Base-by-base conservation (phyloP, 257 asterid genomes). In the Nicotiana otophora region DNA sequence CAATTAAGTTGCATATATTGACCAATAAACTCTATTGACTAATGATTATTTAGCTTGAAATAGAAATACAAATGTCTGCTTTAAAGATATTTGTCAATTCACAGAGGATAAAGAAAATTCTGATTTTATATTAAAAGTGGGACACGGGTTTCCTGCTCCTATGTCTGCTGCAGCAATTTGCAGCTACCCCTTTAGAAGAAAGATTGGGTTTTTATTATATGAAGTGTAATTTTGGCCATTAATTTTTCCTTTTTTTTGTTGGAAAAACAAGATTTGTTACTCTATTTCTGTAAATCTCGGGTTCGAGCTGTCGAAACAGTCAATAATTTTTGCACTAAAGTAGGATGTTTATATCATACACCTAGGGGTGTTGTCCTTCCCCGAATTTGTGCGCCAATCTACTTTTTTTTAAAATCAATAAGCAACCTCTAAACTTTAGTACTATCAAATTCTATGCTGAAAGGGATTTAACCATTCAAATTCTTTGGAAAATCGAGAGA, bases 1-100 rank as follows among this genome's bases (percentile, higher is more conserved):
- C 78, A 26, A 48, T 48, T 26, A 42, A 78, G 87, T 82, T 87
- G 89, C 86, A 86, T 84, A 82, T 72, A 82, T 86, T 89, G 92
- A 88, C 92, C 61, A 63, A 51, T 66, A 80, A 78, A 51, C 30
- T 23, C 31, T 81, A 15, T 76, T 84, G 81, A 85, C 81, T 36
- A 55, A 79, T 78, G 82, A 82, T 78, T 62, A 48, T 11, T 70
- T 20, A 68, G 78, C 60, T 70, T 70, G 6, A 74, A 48, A 74
- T 26, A 0, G 80, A 11, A 48, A 15, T 14, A 6, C 10, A 74
- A 72, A 74, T 48, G 80, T 30, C 79, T 26, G 42, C 62, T 74
- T 42, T 7, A 20, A 57, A 20, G 31, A 31, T 36, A 36, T 19
- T 36, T 34, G 78, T 70, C 78, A 42, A 70, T 42, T 68, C 78